Percentiles rank a stretch among this genome's conserved stretches.
Evolutionary conservation across 257 asterid species (phyloP).

Genomic region (Petrea volubilis): DNA sequence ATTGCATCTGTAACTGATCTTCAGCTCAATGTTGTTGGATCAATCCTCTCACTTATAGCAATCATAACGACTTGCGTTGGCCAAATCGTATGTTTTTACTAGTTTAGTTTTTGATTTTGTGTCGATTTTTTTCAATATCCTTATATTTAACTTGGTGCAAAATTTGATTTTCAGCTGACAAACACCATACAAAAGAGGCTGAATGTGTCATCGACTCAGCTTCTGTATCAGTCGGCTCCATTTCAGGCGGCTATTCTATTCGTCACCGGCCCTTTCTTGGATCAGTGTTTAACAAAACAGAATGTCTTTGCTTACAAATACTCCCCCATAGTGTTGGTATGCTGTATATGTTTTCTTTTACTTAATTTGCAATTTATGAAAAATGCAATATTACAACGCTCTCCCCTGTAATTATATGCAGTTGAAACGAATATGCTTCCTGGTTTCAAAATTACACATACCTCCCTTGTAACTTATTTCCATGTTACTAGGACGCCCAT

Average conservation of each 20-base stretch:
- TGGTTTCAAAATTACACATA: no score
- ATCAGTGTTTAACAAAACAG: constrained; percentile 67
- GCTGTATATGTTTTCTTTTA: background rate
- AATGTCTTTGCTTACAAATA: constrained; percentile 75
- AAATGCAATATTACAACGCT: no score
- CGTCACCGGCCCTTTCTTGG: constrained; percentile 70
- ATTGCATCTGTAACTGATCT: constrained; percentile 88
- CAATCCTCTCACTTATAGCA: constrained; percentile 78
- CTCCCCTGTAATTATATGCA: no score
- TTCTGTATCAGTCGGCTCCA: constrained; percentile 90
- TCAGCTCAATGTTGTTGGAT: constrained; percentile 86
- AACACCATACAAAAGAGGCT: constrained; percentile 90
- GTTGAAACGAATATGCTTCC: no score
- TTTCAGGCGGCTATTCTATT: constrained; percentile 84
- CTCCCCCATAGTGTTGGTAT: constrained; percentile 69
- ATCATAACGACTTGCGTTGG: constrained; percentile 88
- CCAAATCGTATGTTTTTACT: constrained; percentile 63
- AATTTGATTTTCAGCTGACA: constrained; percentile 56
- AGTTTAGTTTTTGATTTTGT: background rate
- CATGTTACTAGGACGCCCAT: no score
- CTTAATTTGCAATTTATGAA: no score
- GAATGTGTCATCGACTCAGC: constrained; percentile 79
- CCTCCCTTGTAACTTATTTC: no score
- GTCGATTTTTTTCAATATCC: no score
- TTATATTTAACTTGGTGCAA: no score